Base-by-base conservation (phyloP, 1,284 basidiomycete genomes). In the Boletellus dicymbophilus region DNA sequence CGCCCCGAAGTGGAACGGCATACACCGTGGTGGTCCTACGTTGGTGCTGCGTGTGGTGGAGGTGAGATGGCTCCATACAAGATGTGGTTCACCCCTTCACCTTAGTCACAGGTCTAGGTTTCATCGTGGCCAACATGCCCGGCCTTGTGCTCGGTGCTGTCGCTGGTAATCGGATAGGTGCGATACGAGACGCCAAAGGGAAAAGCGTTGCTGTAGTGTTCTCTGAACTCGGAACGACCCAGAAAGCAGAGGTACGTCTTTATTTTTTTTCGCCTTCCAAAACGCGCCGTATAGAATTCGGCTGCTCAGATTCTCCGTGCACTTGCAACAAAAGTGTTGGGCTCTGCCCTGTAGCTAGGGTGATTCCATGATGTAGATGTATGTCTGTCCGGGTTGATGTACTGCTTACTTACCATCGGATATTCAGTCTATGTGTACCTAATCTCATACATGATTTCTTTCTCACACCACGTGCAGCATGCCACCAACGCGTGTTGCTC, bases 181-280 rank as follows among this genome's bases (percentile, higher is more conserved):
- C 92, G 2, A 78, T 97, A 46, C 78, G 94, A 46, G 94, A 97
- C 62, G 94, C 94, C 3, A 96, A 96, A 73, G 94, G 88, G 16
- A 93, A 92, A 77, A 88, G 86, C 54, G 93, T 97, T 21, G 92
- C 90, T 11, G 78, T 88, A 18, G 96, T 98, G n/a, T 99, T 99
- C 69, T 74, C 79, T 41, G 79, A 88, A 25, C 77, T 98, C 13
- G 87, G 84, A 16, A 80, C 84, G 3, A 75, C 75, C 45, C 90
- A 96, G 76, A 95, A 93, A 66, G 93, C 95, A 31, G 89, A 95
- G 81, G 93, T 91, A 58, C 49, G 54, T 47, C 36, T 41, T 15
- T 3, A 41, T 21, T 6, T 15, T 28, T 25, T 4, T 25, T 18
- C 34, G 9, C 16, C n/a, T 6, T 22, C 22, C 16, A 18, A 46